A percentile compares a stretch with the other conserved stretches of the same genome.
These are phyloP conservation scores for Syzygium syzygioides DNA, from an alignment of 441 rosid species.

Conservation along the genomic window DNA sequence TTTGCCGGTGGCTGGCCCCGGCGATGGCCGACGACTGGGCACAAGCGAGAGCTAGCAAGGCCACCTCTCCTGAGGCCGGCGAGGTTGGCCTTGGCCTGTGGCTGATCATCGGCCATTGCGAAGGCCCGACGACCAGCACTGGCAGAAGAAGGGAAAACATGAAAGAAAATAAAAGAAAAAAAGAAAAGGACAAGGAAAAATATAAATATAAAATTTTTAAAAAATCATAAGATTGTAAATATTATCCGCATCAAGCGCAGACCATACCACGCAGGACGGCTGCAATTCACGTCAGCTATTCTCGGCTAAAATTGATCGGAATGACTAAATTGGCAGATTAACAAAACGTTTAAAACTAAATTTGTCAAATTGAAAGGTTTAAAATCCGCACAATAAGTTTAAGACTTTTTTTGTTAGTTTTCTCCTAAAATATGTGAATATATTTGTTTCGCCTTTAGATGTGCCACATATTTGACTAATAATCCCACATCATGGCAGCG, in stretches of 20 bases:
- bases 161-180: too few species aligned
- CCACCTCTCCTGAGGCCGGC: too few species aligned
- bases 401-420: neutral
- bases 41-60: neutral
- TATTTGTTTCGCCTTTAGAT: neutral
- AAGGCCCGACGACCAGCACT: neutral
- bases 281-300: neutral
- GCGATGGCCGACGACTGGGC: rapidly evolving
- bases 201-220: too few species aligned
- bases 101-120: neutral
- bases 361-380: neutral
- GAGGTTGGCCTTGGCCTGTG: too few species aligned
- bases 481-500: neutral
- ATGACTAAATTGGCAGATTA: neutral
- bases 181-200: too few species aligned
- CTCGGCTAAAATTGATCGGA: rapidly evolving
- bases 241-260: too few species aligned
- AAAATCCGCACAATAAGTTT: rapidly evolving
- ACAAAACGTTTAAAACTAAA: rapidly evolving
- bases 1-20: neutral
- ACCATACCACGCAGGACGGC: too few species aligned
- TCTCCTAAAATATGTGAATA: neutral
- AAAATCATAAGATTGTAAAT: too few species aligned
- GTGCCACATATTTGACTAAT: neutral
- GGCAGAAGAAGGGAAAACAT: too few species aligned